These are phyloP conservation scores for Rosa persica DNA, from an alignment of 306 rosid genomes.

Conservation along the genomic window DNA sequence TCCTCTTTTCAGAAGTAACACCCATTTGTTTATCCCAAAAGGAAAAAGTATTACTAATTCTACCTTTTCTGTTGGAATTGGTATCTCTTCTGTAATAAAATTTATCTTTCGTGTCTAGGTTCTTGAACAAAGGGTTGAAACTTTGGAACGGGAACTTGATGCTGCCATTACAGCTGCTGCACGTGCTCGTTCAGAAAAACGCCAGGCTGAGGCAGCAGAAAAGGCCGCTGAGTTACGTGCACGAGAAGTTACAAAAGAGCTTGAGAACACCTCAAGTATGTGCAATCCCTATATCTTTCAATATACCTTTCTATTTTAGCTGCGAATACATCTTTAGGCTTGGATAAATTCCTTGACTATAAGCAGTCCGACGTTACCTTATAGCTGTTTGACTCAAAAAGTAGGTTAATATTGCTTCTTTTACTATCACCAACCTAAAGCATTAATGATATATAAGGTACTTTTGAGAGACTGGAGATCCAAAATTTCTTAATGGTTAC, in stretches of 20 bases:
- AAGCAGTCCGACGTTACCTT: background rate
- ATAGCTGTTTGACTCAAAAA: background rate
- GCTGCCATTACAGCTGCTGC: conserved; percentile 92
- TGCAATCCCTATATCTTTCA: conserved; percentile 4
- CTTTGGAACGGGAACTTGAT: conserved; percentile 87
- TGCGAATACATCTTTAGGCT: background rate
- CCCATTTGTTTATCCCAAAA: background rate
- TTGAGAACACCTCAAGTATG: conserved; percentile 94
- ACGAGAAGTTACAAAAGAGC: conserved; percentile 73
- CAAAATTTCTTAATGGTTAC: background rate
- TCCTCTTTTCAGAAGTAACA: background rate
- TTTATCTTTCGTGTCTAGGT: conserved; percentile 37
- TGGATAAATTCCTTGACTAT: background rate
- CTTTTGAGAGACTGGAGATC: background rate
- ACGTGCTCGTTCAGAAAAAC: conserved; percentile 83
- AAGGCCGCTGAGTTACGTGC: conserved; percentile 79
- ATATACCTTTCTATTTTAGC: background rate
- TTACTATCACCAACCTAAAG: background rate
- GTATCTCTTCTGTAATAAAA: background rate
- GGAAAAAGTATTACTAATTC: background rate
- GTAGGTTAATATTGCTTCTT: background rate
- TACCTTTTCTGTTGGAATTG: background rate
- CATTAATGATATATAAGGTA: background rate
- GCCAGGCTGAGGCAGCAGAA: conserved; percentile 83
- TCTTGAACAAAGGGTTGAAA: conserved; percentile 78